Evolutionary conservation across 2,329 filamentous ascomycete genomes (phyloP).

Genomic region (Immersiporthe knoxdaviesiana): DNA sequence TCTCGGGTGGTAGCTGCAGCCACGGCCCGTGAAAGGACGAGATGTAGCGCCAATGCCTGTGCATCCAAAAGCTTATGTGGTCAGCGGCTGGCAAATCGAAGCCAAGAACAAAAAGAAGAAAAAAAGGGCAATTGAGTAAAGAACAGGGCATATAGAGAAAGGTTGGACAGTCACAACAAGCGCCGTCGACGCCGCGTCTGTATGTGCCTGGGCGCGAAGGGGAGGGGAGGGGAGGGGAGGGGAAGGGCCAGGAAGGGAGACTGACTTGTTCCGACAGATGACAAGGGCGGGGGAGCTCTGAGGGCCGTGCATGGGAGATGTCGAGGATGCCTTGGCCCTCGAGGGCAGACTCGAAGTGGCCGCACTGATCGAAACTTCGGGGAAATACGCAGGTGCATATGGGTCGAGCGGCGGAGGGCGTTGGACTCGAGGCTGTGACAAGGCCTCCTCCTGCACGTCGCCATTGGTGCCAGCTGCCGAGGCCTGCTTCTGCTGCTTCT

Average conservation of each 20-base stretch:
- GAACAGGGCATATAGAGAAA: no score
- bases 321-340: conserved; percentile 31
- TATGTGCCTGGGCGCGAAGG: background rate
- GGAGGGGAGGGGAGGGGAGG: no score
- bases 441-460: conserved; percentile 26
- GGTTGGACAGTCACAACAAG: no score
- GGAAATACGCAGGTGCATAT: conserved; percentile 3
- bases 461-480: conserved; percentile 36
- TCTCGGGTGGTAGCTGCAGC: conserved; percentile 77
- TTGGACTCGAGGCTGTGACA: background rate
- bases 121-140: background rate
- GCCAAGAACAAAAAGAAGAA: background rate
- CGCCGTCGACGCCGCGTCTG: background rate
- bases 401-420: background rate
- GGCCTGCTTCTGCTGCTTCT: conserved; percentile 42
- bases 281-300: conserved; percentile 55
- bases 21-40: conserved; percentile 83
- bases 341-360: conserved; percentile 19
- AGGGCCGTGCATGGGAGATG: conserved; percentile 30
- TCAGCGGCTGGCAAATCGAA: conserved; percentile 15
- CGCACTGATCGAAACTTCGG: background rate
- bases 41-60: conserved; percentile 82
- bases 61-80: background rate
- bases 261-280: conserved; percentile 71
- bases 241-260: conserved; percentile 33